These are phyloP conservation scores for Mycena citricolor DNA, from an alignment of 1,284 basidiomycete genomes.

Conservation along the genomic window DNA sequence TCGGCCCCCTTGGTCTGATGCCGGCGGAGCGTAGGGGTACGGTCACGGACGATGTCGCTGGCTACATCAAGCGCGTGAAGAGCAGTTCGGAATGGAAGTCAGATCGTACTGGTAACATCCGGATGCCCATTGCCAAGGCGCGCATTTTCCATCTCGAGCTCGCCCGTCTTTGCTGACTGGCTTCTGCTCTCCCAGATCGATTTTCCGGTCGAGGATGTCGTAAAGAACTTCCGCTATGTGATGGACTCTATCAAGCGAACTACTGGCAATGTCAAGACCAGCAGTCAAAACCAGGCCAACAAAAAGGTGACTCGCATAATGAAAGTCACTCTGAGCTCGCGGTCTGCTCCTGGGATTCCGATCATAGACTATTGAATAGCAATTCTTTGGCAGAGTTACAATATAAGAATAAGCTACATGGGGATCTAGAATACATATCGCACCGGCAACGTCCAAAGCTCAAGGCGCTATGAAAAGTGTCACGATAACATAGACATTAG, in stretches of 20 bases:
- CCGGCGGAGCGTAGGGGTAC: constrained; percentile 93
- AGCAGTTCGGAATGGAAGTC: constrained; percentile 92
- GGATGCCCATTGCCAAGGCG: constrained; percentile 75
- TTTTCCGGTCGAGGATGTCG: constrained; percentile 75
- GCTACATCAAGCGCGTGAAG: constrained; percentile 78
- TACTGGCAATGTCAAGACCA: constrained; percentile 58
- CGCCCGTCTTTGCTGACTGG: constrained; percentile 1
- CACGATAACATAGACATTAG: constrained; percentile 22
- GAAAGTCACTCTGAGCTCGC: constrained; percentile 81
- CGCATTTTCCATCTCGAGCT: constrained; percentile 22
- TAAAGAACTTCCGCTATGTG: constrained; percentile 80
- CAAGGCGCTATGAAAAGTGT: too few relatives aligned
- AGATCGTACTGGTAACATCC: constrained; percentile 84
- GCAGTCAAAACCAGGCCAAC: constrained; percentile 12
- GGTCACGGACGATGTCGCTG: constrained; percentile 84
- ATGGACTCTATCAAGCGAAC: constrained; percentile 75
- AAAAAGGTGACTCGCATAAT: constrained; percentile 63
- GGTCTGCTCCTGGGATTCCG: constrained; percentile 83
- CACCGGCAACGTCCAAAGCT: neutral
- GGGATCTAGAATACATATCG: constrained; percentile 10
- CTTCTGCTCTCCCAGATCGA: constrained; percentile 48
- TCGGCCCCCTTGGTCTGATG: constrained; percentile 96
- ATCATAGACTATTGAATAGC: constrained; percentile 54
- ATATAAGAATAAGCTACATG: constrained; percentile 23
- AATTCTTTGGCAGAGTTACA: constrained; percentile 18